A percentile compares a stretch with the other conserved stretches of the same genome.
These are phyloP conservation scores for Apiotrichum akiyoshidainum DNA, from an alignment of 1,284 basidiomycete species.

Conservation along the genomic window DNA sequence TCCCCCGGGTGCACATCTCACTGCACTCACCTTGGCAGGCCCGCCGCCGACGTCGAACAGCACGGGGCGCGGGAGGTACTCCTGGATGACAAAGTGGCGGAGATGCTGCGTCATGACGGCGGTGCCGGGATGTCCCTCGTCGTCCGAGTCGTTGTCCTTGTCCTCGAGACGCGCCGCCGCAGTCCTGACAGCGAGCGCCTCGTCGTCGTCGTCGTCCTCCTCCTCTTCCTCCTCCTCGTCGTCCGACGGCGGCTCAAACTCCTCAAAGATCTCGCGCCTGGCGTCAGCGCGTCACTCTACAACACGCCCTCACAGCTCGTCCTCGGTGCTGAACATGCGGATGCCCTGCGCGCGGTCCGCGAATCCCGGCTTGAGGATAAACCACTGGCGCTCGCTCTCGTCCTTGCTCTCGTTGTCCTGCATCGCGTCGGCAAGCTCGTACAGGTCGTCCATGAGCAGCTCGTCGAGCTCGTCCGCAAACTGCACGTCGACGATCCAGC, in stretches of 20 bases:
- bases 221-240: conserved; percentile 52
- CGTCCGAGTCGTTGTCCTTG: conserved; percentile 55
- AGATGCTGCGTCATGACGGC: conserved; percentile 79
- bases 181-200: conserved; percentile 11
- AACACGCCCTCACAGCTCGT: conserved; percentile 61
- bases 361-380: conserved; percentile 96
- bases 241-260: conserved; percentile 66
- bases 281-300: conserved; percentile 5
- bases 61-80: conserved; percentile 74
- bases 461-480: conserved; percentile 96
- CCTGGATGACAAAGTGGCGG: conserved; percentile 96
- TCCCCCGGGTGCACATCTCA: too few relatives aligned
- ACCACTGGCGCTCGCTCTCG: conserved; percentile 62
- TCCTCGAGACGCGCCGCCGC: conserved; percentile 37
- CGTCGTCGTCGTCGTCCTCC: conserved; percentile 45
- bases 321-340: conserved; percentile 77
- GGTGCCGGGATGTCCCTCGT: conserved; percentile 53
- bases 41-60: conserved; percentile 63
- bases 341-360: conserved; percentile 95
- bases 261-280: conserved; percentile 69
- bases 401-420: conserved; percentile 47
- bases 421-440: conserved; percentile 71
- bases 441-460: conserved; percentile 87
- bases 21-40: conserved; percentile 52
- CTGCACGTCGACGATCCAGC: conserved; percentile 84